These are phyloP conservation scores for Scedosporium minutisporum DNA, from an alignment of 2,329 filamentous ascomycete species.

Conservation along the genomic window DNA sequence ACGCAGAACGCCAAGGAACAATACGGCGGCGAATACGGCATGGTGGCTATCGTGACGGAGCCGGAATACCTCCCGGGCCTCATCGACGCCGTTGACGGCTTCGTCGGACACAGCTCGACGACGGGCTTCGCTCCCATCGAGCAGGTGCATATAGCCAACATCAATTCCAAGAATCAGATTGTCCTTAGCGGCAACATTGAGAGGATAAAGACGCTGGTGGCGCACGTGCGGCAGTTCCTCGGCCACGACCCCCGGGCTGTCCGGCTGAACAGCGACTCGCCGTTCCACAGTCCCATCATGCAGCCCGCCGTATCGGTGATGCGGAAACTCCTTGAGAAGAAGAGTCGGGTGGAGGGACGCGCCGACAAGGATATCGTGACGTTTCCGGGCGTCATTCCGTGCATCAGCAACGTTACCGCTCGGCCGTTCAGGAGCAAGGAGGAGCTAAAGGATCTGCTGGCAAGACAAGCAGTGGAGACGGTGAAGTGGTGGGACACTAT, in stretches of 20 bases:
- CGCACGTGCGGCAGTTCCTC: slow-evolving; percentile 78
- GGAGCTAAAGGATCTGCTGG: slow-evolving; percentile 69
- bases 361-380: slow-evolving; percentile 56
- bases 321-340: slow-evolving; percentile 53
- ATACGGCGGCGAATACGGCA: slow-evolving; percentile 77
- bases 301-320: slow-evolving; percentile 70
- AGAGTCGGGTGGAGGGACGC: slow-evolving; percentile 42
- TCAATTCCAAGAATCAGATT: slow-evolving; percentile 95
- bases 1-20: slow-evolving; percentile 54
- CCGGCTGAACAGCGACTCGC: slow-evolving; percentile 73
- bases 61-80: slow-evolving; percentile 62
- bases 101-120: slow-evolving; percentile 52
- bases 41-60: slow-evolving; percentile 88
- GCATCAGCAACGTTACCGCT: slow-evolving; percentile 79
- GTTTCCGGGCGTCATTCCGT: slow-evolving; percentile 67
- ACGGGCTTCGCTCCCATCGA: slow-evolving; percentile 65
- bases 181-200: slow-evolving; percentile 82
- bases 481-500: slow-evolving; percentile 94
- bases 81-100: slow-evolving; percentile 66
- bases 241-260: slow-evolving; percentile 88
- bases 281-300: slow-evolving; percentile 91
- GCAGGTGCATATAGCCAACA: slow-evolving; percentile 83
- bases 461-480: slow-evolving; percentile 79
- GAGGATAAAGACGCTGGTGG: slow-evolving; percentile 69
- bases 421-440: slow-evolving; percentile 64